Evolutionary conservation across 2,329 filamentous ascomycete species (phyloP), one percentile per base, ranked within the genome.

Genomic region (Fusarium brachygibbosum): DNA sequence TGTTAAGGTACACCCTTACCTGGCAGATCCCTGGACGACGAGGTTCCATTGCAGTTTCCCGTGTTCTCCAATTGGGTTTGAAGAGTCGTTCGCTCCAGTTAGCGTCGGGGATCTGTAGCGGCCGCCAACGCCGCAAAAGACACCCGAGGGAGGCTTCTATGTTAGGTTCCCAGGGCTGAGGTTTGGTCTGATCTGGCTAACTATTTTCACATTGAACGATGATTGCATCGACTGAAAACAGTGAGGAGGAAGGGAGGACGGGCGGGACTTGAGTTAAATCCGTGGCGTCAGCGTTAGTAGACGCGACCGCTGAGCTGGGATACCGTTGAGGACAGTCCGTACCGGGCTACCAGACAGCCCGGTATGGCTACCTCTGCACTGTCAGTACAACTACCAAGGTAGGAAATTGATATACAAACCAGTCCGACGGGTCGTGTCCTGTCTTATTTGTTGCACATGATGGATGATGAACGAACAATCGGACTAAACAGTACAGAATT

Each of bases 81-180:
- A 31, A 14, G 25, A 40, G 32, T 38, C 23, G 34, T 28, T 29
- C n/a, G 23, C 48, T 38, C 48, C 13, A 50, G 32, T 50, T 53
- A 68, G 68, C 53, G 48, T 70, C 66, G 63, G 67, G 41, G 50
- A 54, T 67, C 49, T 44, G 54, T 51, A 63, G 55, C 37, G 66
- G 41, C 66, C 66, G 66, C 66, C 56, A 48, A 56, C 40, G 51
- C 58, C 63, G 58, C 35, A 46, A 64, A 46, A 59, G 23, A 37
- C 55, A 60, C 48, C 69, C 69, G 66, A 71, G 52, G 37, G 53
- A 45, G 40, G 51, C 58, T 55, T 66, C 62, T 55, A 52, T 71
- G 45, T 25, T 49, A 49, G 31, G 45, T 65, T 58, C 48, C 61
- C 69, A 71, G 49, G 66, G 66, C 63, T 69, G 66, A 63, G 29